Evolutionary conservation across 2,329 filamentous ascomycete genomes (phyloP).

Genomic region (Ambrosiella beaveri): DNA sequence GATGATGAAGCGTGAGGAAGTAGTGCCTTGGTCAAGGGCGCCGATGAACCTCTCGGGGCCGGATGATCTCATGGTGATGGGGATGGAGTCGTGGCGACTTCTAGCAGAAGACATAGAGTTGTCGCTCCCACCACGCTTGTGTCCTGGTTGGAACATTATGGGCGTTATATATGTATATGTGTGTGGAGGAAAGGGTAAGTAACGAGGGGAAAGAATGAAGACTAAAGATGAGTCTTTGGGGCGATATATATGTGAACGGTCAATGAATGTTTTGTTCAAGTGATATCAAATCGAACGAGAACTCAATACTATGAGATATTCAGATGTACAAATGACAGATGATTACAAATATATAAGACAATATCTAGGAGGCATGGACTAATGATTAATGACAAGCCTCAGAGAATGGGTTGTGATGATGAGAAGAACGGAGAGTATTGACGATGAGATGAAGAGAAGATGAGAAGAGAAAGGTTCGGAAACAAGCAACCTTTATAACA

Average conservation of each 20-base stretch:
- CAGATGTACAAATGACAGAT: not conserved
- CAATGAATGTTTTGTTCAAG: not conserved
- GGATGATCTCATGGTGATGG: not conserved
- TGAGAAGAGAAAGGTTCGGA: not conserved
- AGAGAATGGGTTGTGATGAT: not conserved
- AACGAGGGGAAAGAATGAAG: not conserved
- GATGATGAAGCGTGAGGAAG: constrained; percentile 76
- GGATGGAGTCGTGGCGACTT: not conserved
- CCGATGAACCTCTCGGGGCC: constrained; percentile 44
- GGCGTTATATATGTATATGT: not conserved
- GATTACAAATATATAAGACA: not conserved
- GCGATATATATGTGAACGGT: too few species aligned
- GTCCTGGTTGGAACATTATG: not conserved
- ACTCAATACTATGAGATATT: not conserved
- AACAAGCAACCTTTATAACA: not conserved
- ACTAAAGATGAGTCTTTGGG: not conserved
- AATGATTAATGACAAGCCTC: not conserved
- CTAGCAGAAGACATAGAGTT: not conserved
- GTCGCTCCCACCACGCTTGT: too few species aligned
- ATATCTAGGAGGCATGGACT: not conserved
- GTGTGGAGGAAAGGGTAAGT: too few species aligned
- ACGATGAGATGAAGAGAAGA: not conserved
- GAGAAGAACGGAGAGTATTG: not conserved
- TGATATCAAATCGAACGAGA: not conserved
- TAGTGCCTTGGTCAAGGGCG: constrained; percentile 82